Conservation (phyloP, 495 filamentous ascomycete species). For the Aspergillus heteromorphus region DNA sequence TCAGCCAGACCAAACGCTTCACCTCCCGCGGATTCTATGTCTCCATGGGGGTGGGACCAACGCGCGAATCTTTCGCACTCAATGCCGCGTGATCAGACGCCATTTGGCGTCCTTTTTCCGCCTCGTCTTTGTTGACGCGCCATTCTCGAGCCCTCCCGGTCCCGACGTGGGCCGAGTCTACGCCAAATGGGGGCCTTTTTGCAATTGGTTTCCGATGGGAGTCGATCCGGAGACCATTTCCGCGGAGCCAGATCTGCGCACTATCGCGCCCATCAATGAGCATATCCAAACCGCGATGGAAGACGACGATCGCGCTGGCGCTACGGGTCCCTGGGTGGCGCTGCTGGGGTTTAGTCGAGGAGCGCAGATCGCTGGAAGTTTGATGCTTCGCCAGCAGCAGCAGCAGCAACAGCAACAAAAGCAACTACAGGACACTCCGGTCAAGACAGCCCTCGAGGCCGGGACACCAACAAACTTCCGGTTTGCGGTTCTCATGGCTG, state of each 20-base stretch:
- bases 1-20: no score
- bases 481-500: background rate
- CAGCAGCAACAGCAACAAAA: background rate
- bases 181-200: constrained; percentile 49
- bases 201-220: no score
- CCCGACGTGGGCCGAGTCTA: constrained; percentile 51
- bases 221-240: no score
- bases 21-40: constrained; percentile 58
- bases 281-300: background rate
- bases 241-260: no score
- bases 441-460: no score
- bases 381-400: background rate
- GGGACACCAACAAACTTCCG: background rate
- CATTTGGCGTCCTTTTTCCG: constrained; percentile 47
- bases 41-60: constrained; percentile 60
- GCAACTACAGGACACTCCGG: no score
- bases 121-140: constrained; percentile 55
- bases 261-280: background rate
- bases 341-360: constrained; percentile 6
- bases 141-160: constrained; percentile 45
- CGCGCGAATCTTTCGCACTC: constrained; percentile 48
- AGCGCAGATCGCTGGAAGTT: background rate
- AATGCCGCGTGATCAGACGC: constrained; percentile 46
- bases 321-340: constrained; percentile 1
- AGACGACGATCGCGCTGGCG: background rate